phyloP scores from a whole-genome alignment of 2,329 filamentous ascomycete genomes.

The Lasiodiplodia sp. region DNA sequence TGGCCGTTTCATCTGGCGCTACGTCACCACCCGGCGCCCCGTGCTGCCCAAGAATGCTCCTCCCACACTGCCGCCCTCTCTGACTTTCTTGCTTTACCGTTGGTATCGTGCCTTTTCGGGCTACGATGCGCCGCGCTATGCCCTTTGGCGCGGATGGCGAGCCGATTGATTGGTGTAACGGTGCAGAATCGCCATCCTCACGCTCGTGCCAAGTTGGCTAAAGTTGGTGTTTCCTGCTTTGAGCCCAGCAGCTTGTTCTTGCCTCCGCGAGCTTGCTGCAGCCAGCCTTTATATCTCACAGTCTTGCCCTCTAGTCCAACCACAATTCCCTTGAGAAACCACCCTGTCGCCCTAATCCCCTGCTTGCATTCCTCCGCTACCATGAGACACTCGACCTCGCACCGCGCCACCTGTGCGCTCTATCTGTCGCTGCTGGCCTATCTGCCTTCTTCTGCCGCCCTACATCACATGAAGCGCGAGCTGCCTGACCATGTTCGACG shows the following conservation, averaged over 20 bases:
- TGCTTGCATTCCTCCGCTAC: background rate
- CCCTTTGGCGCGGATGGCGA: background rate
- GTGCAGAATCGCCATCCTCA: background rate
- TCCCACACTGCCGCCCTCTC: background rate
- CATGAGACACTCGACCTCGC: slow-evolving; percentile 15
- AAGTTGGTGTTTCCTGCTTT: slow-evolving; percentile 25
- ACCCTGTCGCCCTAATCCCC: slow-evolving; percentile 4
- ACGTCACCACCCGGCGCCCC: slow-evolving; percentile 24
- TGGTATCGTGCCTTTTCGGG: slow-evolving; percentile 2
- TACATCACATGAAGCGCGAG: slow-evolving; percentile 42
- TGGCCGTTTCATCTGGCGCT: slow-evolving; percentile 25
- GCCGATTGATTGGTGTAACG: slow-evolving; percentile 10
- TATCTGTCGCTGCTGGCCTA: slow-evolving; percentile 10
- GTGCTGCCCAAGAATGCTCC: background rate
- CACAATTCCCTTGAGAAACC: slow-evolving; percentile 5
- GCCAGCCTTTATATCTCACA: slow-evolving; percentile 18
- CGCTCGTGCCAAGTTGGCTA: slow-evolving; percentile 4
- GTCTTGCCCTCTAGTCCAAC: slow-evolving; percentile 6
- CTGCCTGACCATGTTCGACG: slow-evolving; percentile 27
- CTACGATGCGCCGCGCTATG: slow-evolving; percentile 6
- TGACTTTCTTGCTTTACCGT: background rate
- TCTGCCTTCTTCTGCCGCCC: slow-evolving; percentile 18
- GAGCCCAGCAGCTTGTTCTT: slow-evolving; percentile 8
- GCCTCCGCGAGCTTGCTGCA: slow-evolving; percentile 13
- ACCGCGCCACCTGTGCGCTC: slow-evolving; percentile 1